Percentiles rank a stretch among this genome's conserved stretches.
Evolutionary conservation across 1,284 basidiomycete genomes (phyloP).

Genomic region (Pholiota adiposa): DNA sequence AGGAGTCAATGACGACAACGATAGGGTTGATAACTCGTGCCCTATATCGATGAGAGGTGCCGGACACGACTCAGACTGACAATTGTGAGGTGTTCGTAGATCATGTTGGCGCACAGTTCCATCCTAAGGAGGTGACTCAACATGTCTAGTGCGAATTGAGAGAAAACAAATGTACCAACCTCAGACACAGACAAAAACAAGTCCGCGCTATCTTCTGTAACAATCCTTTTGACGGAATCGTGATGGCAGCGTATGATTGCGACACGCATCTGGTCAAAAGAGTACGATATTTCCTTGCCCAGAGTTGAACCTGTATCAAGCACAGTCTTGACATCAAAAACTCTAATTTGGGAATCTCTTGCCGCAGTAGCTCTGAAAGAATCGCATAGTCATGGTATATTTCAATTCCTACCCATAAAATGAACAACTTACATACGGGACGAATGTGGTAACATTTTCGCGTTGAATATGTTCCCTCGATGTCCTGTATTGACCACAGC

Average conservation of each 20-base stretch:
- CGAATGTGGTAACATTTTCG: slow-evolving; percentile 80
- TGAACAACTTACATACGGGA: slow-evolving; percentile 57
- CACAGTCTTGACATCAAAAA: slow-evolving; percentile 75
- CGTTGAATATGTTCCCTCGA: slow-evolving; percentile 86
- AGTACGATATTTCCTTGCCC: slow-evolving; percentile 41
- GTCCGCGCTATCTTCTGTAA: slow-evolving; percentile 83
- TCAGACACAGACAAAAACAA: slow-evolving; percentile 87
- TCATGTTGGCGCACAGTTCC: slow-evolving; percentile 81
- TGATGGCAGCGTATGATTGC: slow-evolving; percentile 72
- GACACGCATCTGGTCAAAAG: slow-evolving; percentile 48
- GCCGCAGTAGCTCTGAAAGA: slow-evolving; percentile 75
- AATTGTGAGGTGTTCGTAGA: slow-evolving; percentile 71
- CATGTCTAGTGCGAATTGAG: background rate
- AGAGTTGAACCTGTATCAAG: slow-evolving; percentile 30
- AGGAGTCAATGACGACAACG: slow-evolving; percentile 71
- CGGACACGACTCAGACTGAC: slow-evolving; percentile 59
- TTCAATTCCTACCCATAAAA: background rate
- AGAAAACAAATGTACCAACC: slow-evolving; percentile 43
- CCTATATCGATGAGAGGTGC: slow-evolving; percentile 66
- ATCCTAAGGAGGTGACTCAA: slow-evolving; percentile 35
- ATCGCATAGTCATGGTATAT: background rate
- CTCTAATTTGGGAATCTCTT: slow-evolving; percentile 80
- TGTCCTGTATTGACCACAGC: slow-evolving; percentile 80
- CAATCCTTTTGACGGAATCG: slow-evolving; percentile 77
- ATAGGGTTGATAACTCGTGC: slow-evolving; percentile 65